Evolutionary conservation across 495 filamentous ascomycete species (phyloP).

Genomic region (Penicillium malachiteum): DNA sequence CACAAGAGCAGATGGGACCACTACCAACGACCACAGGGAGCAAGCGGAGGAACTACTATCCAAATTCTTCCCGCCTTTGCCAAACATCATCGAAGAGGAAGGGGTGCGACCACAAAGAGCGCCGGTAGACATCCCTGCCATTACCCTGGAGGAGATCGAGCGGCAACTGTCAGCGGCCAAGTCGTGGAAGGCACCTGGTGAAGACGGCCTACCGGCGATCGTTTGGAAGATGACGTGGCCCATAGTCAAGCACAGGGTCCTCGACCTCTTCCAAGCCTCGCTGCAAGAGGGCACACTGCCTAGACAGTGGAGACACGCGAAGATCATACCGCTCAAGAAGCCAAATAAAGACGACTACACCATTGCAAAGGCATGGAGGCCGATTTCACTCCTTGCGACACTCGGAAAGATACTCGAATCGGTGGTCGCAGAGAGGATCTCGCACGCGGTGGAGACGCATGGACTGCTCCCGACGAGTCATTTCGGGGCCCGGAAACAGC

Average conservation of each 20-base stretch:
- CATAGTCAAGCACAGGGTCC: conserved; percentile 25
- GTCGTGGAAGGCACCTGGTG: conserved; percentile 21
- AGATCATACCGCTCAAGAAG: conserved; percentile 24
- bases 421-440: conserved; percentile 31
- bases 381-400: conserved; percentile 28
- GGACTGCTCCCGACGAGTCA: conserved; percentile 6
- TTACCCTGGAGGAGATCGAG: conserved; percentile 25
- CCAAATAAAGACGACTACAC: conserved; percentile 25
- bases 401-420: conserved; percentile 32
- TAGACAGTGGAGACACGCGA: conserved; percentile 14
- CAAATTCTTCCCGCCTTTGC: conserved; percentile 31
- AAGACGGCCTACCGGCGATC: conserved; percentile 27
- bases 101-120: conserved; percentile 20
- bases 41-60: conserved; percentile 21
- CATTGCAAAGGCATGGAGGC: conserved; percentile 23
- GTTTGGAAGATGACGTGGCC: conserved; percentile 29
- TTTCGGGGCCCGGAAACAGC: conserved; percentile 7
- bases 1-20: conserved; percentile 14
- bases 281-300: conserved; percentile 13
- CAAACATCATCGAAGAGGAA: conserved; percentile 18
- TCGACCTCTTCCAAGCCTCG: conserved; percentile 18
- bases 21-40: conserved; percentile 16
- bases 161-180: conserved; percentile 15
- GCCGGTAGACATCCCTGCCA: conserved; percentile 17
- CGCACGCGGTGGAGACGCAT: conserved; percentile 20